A percentile compares a stretch with the other conserved stretches of the same genome.
Evolutionary conservation across 1,139 yeast genomes (phyloP).

Genomic region (Debaryomyces sp.): DNA sequence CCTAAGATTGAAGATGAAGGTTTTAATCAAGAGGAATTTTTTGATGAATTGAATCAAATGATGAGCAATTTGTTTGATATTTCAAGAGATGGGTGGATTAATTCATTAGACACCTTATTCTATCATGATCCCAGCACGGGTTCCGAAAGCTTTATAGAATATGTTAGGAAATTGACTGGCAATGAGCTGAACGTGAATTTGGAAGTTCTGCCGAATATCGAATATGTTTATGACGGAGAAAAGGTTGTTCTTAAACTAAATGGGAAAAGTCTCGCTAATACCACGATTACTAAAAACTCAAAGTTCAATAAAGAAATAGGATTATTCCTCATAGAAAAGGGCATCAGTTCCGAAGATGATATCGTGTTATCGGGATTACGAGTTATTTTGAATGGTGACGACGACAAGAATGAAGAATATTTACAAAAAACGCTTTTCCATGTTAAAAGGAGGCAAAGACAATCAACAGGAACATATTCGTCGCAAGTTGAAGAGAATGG

Average conservation of each 20-base stretch:
- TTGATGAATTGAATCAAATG: constrained; percentile 21
- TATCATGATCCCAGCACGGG: constrained; percentile 16
- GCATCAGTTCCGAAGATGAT: constrained; percentile 33
- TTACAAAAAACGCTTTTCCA: constrained; percentile 45
- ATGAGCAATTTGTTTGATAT: constrained; percentile 20
- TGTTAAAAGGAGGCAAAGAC: constrained; percentile 45
- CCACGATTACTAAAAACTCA: constrained; percentile 11
- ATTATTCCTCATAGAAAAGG: constrained; percentile 32
- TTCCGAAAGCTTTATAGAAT: not conserved
- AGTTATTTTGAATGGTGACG: constrained; percentile 22
- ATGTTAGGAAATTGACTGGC: not conserved
- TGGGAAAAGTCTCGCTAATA: constrained; percentile 13
- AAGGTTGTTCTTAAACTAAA: constrained; percentile 17
- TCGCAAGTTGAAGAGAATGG: constrained; percentile 30
- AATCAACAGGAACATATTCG: constrained; percentile 11
- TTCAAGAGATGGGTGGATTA: constrained; percentile 21
- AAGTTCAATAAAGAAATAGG: constrained; percentile 34
- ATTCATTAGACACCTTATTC: constrained; percentile 21
- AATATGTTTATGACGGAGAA: constrained; percentile 19
- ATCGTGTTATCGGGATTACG: constrained; percentile 39
- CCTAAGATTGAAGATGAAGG: constrained; percentile 19
- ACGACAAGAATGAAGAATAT: constrained; percentile 14
- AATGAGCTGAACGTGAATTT: constrained; percentile 3
- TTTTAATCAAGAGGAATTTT: constrained; percentile 22
- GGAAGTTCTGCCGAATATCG: constrained; percentile 10